A percentile compares a stretch with the other conserved stretches of the same genome.
phyloP scores from a whole-genome alignment of 2,329 filamentous ascomycete species.

The Periconia macrospinosa region DNA sequence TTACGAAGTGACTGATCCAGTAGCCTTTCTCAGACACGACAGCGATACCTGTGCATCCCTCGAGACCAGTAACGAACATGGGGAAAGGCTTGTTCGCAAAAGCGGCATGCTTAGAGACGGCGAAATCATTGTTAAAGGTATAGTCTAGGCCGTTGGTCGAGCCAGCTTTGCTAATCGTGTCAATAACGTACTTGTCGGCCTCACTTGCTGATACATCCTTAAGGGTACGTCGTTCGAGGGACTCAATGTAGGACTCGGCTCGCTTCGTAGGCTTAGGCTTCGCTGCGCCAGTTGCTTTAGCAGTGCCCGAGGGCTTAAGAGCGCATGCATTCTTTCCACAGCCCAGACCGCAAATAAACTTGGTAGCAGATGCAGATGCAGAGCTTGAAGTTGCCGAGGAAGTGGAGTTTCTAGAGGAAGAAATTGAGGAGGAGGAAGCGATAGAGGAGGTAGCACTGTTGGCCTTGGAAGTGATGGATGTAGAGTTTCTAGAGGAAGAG shows the following conservation, averaged over 20 bases:
- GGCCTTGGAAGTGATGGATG: not conserved
- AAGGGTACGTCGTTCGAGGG: not conserved
- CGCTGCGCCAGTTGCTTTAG: not conserved
- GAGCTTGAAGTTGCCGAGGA: not conserved
- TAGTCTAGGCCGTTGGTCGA: not conserved
- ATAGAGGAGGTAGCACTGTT: not conserved
- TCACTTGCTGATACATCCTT: not conserved
- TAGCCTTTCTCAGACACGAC: constrained; percentile 9
- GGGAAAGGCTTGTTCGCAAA: not conserved
- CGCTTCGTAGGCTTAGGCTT: not conserved
- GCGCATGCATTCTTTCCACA: not conserved
- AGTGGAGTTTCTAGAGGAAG: not conserved
- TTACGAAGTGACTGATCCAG: constrained; percentile 6
- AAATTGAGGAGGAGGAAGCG: too few species aligned
- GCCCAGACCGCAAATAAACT: not conserved
- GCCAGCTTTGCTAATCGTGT: not conserved
- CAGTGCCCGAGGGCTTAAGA: not conserved
- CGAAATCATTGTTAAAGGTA: not conserved
- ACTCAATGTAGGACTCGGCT: too few species aligned
- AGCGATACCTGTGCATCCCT: constrained; percentile 10
- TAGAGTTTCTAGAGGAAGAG: not conserved
- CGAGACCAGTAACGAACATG: not conserved
- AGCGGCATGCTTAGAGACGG: not conserved
- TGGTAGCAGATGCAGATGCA: not conserved
- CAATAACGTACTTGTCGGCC: not conserved